A percentile compares a stretch with the other conserved stretches of the same genome.
Conservation (phyloP, 352 stramenopile genomes). For the Pythium angustatum region DNA sequence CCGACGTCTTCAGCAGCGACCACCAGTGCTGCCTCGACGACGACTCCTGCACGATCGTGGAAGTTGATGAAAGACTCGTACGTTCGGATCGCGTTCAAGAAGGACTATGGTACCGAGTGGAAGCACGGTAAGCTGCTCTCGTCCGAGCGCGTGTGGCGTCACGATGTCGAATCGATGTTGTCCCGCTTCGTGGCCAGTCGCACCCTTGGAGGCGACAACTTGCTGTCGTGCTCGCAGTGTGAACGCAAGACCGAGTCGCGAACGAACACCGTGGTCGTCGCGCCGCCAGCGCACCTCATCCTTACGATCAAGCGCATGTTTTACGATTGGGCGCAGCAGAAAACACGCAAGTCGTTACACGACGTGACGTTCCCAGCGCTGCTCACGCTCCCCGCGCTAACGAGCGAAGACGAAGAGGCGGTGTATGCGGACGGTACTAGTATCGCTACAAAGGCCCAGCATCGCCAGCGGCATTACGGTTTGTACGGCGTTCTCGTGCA, state of each 20-base stretch:
- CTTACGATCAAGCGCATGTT: constrained; percentile 90
- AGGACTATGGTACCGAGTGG: constrained; percentile 89
- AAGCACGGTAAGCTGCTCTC: constrained; percentile 72
- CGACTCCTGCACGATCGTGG: constrained; percentile 39
- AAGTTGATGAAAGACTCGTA: constrained; percentile 84
- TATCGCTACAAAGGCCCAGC: constrained; percentile 21
- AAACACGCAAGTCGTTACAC: constrained; percentile 85
- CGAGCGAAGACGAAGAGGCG: constrained; percentile 51
- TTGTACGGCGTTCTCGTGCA: constrained; percentile 90
- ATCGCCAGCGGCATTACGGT: constrained; percentile 70
- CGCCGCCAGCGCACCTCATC: constrained; percentile 82
- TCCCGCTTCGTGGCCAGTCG: constrained; percentile 76
- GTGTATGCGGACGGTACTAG: constrained; percentile 28
- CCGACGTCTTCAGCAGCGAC: neutral
- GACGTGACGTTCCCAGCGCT: constrained; percentile 77
- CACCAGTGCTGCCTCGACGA: constrained; percentile 23
- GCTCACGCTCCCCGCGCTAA: constrained; percentile 69
- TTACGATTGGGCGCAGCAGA: constrained; percentile 88
- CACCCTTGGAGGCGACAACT: constrained; percentile 80
- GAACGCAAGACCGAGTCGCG: constrained; percentile 78
- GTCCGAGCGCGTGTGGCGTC: constrained; percentile 82
- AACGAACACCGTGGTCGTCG: constrained; percentile 78
- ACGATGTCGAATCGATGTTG: constrained; percentile 84
- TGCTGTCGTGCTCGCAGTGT: constrained; percentile 70
- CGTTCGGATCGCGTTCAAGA: constrained; percentile 88